Base-by-base conservation (phyloP, 225 moss, liverwort and hornwort species). In the Lunularia cruciata region DNA sequence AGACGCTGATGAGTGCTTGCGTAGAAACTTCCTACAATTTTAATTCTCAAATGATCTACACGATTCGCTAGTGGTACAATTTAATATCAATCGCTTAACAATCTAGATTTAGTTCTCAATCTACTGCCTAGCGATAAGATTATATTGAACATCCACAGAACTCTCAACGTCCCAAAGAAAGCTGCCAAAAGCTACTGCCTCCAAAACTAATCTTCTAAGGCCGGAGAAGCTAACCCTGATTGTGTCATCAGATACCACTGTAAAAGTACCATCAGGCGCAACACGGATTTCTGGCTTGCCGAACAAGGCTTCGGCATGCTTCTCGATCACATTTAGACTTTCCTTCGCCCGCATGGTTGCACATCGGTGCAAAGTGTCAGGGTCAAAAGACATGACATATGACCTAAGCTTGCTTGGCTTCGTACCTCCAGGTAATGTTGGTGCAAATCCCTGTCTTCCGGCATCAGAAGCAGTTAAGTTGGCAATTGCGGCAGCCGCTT, bases 331-430 rank as follows among this genome's bases (percentile, higher is more conserved):
- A 20, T 80, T 78, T 4, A 84, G 60, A 25, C 84, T 80, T 61
- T 84, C 84, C 40, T 75, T 80, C 1, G 84, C 80, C 46, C 84
- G 80, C 84, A 84, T 84, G 0, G 84, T 81, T 0, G 80, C 84
- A 11, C 80, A 80, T 19, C 53, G 39, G 15, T 84, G 80, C 19
- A 84, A 34, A 0, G 84, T 84, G 18, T 75, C 84, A 0, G 80
- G 65, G 22, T 80, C 84, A 36, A 84, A 84, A 4, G 84, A 81
- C 84, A 84, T 84, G 18, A 80, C 84, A 20, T 84, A 84, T 0
- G 84, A 75, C 15, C 84, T 77, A 56, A 84, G 48, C 46, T 58
- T 77, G 65, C 84, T 77, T 20, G 84, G 75, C 59, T 84, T 84
- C 67, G 69, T 35, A 12, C 72, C 80, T 16, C 9, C 76, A 73